Base-by-base conservation (phyloP, 208 protist genomes). In the Phytomonas francai region DNA sequence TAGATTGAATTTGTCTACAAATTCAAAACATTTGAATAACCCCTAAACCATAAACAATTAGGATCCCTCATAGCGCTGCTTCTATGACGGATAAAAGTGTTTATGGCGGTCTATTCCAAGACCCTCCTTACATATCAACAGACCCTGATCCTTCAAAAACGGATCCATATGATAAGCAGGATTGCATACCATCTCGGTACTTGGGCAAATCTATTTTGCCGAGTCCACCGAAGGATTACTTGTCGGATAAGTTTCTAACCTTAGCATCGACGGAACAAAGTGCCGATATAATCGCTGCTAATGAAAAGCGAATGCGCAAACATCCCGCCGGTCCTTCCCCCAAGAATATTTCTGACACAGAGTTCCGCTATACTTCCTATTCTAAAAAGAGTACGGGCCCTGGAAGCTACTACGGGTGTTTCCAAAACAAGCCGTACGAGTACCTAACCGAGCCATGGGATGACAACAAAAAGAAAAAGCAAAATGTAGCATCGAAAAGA, bases 61-160 rank as follows among this genome's bases (percentile, higher is more conserved):
- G 32, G 19, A 12, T 5, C 57, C 30, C 9, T 19, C 36, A 6
- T 67, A 31, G 11, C 56, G 3, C 49, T 27, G 3, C 25, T 39
- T 54, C 70, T 7, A 92, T 92, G 83, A 91, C 81, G 33, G 79
- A 89, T 39, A 76, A 80, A 59, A 94, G 86, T 72, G 80, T 73
- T n/a, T 94, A 92, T 70, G 89, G 89, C 4, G 89, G 89, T 65
- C 78, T 94, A 31, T 95, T 95, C 64, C 79, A 87, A 49, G 89
- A 95, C 78, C 89, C 87, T 25, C 71, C 87, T 60, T 88, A 80
- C 65, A 73, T 95, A 14, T 83, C 82, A 42, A 82, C 83, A 9
- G 78, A 93, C 65, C 29, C 76, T 0, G 87, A 95, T 63, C 75
- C 84, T 3, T 79, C 78, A 27, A 83, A 86, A 68, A 92, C 89